phyloP scores from a whole-genome alignment of 371 early-diverging fungal genomes.

The Apophysomyces trapeziformis region DNA sequence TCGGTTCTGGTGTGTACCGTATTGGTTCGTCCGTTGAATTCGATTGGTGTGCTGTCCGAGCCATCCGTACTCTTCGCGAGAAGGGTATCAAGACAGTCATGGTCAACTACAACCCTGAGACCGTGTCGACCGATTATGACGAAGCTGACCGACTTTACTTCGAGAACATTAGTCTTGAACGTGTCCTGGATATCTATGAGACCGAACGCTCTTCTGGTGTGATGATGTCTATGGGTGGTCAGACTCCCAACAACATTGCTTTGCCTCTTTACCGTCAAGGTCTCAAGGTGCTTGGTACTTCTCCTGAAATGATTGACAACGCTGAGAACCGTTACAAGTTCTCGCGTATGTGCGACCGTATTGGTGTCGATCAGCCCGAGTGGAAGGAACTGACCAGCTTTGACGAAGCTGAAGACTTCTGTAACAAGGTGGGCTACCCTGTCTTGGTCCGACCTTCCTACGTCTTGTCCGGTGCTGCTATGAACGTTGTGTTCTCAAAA shows the following conservation, averaged over 20 bases:
- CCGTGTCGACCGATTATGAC: constrained; percentile 96
- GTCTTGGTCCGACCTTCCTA: constrained; percentile 96
- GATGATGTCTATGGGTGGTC: constrained; percentile 93
- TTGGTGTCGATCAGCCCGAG: constrained; percentile 93
- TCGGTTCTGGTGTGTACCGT: constrained; percentile 96
- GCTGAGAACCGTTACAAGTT: constrained; percentile 97
- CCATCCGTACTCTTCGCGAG: constrained; percentile 87
- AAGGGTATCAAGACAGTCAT: constrained; percentile 88
- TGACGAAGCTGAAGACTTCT: constrained; percentile 85
- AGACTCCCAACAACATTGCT: constrained; percentile 97
- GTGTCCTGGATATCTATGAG: constrained; percentile 94
- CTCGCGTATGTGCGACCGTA: constrained; percentile 90
- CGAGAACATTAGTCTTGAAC: constrained; percentile 89
- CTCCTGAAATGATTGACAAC: constrained; percentile 91
- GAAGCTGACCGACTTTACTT: constrained; percentile 96
- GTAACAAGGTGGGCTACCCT: constrained; percentile 87
- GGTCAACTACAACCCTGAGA: constrained; percentile 98
- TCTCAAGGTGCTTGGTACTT: constrained; percentile 90
- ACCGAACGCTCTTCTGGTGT: constrained; percentile 82
- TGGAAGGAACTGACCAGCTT: constrained; percentile 92
- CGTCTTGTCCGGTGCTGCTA: constrained; percentile 95
- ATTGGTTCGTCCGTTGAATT: constrained; percentile 97
- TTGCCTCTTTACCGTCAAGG: constrained; percentile 82
- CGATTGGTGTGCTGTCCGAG: constrained; percentile 96
- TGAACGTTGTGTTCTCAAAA: constrained; percentile 90